Evolutionary conservation across 805 yeast species (phyloP).

Genomic region (Starmerella apis): DNA sequence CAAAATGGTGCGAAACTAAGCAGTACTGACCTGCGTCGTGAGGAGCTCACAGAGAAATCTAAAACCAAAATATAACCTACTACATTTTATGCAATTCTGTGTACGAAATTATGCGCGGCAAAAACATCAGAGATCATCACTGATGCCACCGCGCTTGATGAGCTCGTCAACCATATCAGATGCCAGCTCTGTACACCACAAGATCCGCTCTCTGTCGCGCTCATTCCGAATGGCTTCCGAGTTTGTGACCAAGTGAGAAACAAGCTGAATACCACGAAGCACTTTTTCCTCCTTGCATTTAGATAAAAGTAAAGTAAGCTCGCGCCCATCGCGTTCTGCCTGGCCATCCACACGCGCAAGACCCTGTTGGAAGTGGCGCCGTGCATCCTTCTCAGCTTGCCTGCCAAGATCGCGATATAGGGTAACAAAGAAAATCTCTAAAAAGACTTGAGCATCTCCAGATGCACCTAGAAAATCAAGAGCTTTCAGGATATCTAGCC

Average conservation of each 20-base stretch:
- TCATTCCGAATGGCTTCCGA: conserved; percentile 40
- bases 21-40: conserved; percentile 64
- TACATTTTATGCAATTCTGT: too few species aligned
- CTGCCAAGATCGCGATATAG: conserved; percentile 50
- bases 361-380: conserved; percentile 1
- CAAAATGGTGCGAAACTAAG: conserved; percentile 58
- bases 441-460: conserved; percentile 51
- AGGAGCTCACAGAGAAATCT: conserved; percentile 25
- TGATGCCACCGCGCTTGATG: conserved; percentile 6
- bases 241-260: conserved; percentile 38
- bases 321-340: conserved; percentile 38
- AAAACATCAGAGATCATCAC: background rate
- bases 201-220: conserved; percentile 47
- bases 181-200: conserved; percentile 45
- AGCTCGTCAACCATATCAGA: conserved; percentile 19
- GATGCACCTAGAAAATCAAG: conserved; percentile 61
- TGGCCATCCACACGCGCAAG: background rate
- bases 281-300: conserved; percentile 50
- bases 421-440: conserved; percentile 63
- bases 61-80: background rate
- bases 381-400: conserved; percentile 29
- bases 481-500: conserved; percentile 61
- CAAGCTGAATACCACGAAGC: conserved; percentile 57
- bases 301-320: conserved; percentile 40
- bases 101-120: too few species aligned